A percentile compares a stretch with the other conserved stretches of the same genome.
phyloP scores from a whole-genome alignment of 2,329 filamentous ascomycete genomes.

The Stenocarpella maydis region DNA sequence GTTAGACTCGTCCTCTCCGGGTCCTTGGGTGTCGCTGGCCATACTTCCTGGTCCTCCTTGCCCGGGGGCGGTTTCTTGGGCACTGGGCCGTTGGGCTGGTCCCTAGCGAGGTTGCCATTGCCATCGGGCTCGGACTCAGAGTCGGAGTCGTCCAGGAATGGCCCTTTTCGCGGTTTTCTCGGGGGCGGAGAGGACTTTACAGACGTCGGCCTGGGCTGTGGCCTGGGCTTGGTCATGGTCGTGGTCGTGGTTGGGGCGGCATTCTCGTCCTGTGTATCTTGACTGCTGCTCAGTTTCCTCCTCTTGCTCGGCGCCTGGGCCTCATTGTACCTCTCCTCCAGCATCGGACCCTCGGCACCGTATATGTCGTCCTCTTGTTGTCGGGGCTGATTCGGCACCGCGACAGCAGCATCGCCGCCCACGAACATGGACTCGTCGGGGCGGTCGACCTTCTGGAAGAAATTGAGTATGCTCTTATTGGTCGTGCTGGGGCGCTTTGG shows the following conservation, averaged over 20 bases:
- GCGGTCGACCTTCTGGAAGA: constrained; percentile 75
- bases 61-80: neutral
- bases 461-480: constrained; percentile 76
- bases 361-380: constrained; percentile 39
- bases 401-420: constrained; percentile 38
- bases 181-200: constrained; percentile 35
- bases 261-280: constrained; percentile 26
- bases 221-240: constrained; percentile 35
- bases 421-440: constrained; percentile 67
- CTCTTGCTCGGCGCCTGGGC: constrained; percentile 48
- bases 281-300: constrained; percentile 50
- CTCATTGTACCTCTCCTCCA: constrained; percentile 50
- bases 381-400: constrained; percentile 17
- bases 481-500: constrained; percentile 40
- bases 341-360: constrained; percentile 33
- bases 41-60: constrained; percentile 31
- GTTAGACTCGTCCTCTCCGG: constrained; percentile 34
- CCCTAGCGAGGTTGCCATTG: constrained; percentile 30
- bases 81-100: neutral
- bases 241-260: constrained; percentile 26
- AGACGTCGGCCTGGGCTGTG: constrained; percentile 11
- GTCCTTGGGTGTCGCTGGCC: constrained; percentile 30
- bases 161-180: constrained; percentile 55
- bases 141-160: constrained; percentile 77
- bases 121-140: constrained; percentile 53